Evolutionary conservation across 139 green algal species (phyloP), one percentile per base, ranked within the genome.

Genomic region (Chlorella sorokiniana): DNA sequence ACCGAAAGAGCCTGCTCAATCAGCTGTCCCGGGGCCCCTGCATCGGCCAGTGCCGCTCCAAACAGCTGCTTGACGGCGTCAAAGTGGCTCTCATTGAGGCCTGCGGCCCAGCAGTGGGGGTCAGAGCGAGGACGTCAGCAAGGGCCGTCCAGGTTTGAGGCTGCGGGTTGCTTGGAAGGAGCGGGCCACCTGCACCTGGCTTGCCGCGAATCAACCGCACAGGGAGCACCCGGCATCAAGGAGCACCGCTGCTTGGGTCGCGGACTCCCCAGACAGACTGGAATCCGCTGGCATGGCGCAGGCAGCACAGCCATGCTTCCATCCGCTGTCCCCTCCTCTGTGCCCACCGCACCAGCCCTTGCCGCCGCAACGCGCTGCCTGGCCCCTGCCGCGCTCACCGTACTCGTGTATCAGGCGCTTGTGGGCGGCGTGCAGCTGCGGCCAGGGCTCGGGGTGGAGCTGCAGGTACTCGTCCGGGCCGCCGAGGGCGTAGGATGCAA

Each of bases 381-480:
- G n/a, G n/a, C 16, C 14, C 48, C 48, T 59, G 48, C 48, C 4
- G 37, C 37, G 35, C 71, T 37, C 48, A 63, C 71, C 71, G 7
- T 38, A 35, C 27, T 67, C 31, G 16, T 31, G 41, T 9, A 78
- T 78, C 29, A 78, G 71, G 33, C 52, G 48, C 71, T 78, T 35
- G 48, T 78, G 71, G 35, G 56, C 71, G 9, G 23, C 25, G 23
- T 67, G 65, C 71, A 78, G 71, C 48, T 64, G 31, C 33, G 45
- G 45, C 71, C 45, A 67, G 33, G 71, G 71, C 33, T 78, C 29
- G 33, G 68, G 48, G 48, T 27, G 6, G 7, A 45, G 35, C 41
- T 64, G 45, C 48, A 67, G 33, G 48, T 78, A 78, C 22, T 78
- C 71, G 33, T 78, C 71, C 5, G 71, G 71, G 11, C 71, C 71